Evolutionary conservation across 352 stramenopile species (phyloP).

Genomic region (Globisporangium yorkense): DNA sequence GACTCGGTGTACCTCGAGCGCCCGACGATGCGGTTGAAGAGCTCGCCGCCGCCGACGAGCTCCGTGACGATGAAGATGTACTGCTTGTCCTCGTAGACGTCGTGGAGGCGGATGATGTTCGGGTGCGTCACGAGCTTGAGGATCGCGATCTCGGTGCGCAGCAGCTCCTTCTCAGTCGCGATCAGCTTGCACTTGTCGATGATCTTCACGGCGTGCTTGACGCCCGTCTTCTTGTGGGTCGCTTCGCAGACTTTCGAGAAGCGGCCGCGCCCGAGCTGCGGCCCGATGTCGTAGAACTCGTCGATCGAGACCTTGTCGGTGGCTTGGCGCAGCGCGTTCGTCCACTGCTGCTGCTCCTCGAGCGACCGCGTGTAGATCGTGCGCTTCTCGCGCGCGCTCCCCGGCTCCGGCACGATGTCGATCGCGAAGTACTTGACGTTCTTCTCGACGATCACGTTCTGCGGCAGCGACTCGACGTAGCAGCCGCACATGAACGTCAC

Average conservation of each 20-base stretch:
- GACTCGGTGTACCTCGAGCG: slow-evolving; percentile 83
- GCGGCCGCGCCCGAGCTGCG: slow-evolving; percentile 81
- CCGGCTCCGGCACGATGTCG: slow-evolving; percentile 75
- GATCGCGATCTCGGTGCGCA: slow-evolving; percentile 92
- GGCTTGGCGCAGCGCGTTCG: slow-evolving; percentile 57
- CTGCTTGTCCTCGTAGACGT: slow-evolving; percentile 91
- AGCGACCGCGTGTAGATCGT: slow-evolving; percentile 79
- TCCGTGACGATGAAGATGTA: slow-evolving; percentile 99
- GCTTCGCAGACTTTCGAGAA: slow-evolving; percentile 88
- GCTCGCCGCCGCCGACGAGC: slow-evolving; percentile 92
- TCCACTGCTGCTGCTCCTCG: slow-evolving; percentile 78
- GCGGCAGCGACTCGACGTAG: slow-evolving; percentile 62
- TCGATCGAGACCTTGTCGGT: slow-evolving; percentile 88
- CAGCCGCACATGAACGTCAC: slow-evolving; percentile 79
- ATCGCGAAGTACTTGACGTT: slow-evolving; percentile 82
- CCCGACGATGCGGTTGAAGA: slow-evolving; percentile 96
- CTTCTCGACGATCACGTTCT: slow-evolving; percentile 70
- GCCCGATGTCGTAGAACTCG: slow-evolving; percentile 86
- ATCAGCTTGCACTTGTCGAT: slow-evolving; percentile 91
- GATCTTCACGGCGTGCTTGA: slow-evolving; percentile 89
- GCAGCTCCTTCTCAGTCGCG: slow-evolving; percentile 81
- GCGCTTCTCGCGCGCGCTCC: slow-evolving; percentile 59
- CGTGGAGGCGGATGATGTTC: slow-evolving; percentile 82
- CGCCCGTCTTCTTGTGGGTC: slow-evolving; percentile 47
- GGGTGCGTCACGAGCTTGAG: slow-evolving; percentile 90